Evolutionary conservation across 2,329 filamentous ascomycete species (phyloP).

Genomic region (Aspergillus texensis): DNA sequence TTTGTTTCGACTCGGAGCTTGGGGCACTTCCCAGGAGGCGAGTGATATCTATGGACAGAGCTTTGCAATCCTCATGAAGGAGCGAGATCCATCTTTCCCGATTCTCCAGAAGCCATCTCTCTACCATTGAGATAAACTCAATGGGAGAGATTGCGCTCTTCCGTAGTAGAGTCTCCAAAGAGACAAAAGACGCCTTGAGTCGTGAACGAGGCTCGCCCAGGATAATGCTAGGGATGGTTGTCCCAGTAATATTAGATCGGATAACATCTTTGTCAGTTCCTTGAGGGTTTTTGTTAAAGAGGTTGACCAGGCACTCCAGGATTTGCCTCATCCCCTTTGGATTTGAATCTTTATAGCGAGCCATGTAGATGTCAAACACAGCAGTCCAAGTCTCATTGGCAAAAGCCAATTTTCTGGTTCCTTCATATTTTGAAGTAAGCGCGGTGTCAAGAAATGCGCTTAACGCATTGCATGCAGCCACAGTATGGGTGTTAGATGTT

Average conservation of each 20-base stretch:
- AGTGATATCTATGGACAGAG: slow-evolving; percentile 29
- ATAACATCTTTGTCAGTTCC: slow-evolving; percentile 25
- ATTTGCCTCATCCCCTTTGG: slow-evolving; percentile 50
- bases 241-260: slow-evolving; percentile 26
- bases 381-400: slow-evolving; percentile 42
- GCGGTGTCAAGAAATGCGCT: slow-evolving; percentile 47
- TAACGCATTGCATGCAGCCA: slow-evolving; percentile 48
- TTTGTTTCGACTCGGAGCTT: slow-evolving; percentile 11
- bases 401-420: slow-evolving; percentile 36
- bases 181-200: slow-evolving; percentile 40
- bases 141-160: slow-evolving; percentile 37
- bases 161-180: slow-evolving; percentile 41
- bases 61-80: slow-evolving; percentile 36
- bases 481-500: slow-evolving; percentile 43
- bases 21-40: slow-evolving; percentile 19
- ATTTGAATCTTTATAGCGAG: slow-evolving; percentile 46
- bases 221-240: slow-evolving; percentile 40
- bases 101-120: slow-evolving; percentile 38
- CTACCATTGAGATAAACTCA: slow-evolving; percentile 33
- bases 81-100: slow-evolving; percentile 34
- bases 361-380: slow-evolving; percentile 44
- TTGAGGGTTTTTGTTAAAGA: slow-evolving; percentile 33
- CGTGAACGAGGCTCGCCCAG: slow-evolving; percentile 43
- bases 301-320: slow-evolving; percentile 41
- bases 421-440: slow-evolving; percentile 31